Percentiles rank a stretch among this genome's conserved stretches.
These are phyloP conservation scores for Colletotrichum coccodes DNA, from an alignment of 2,329 filamentous ascomycete species.

Conservation along the genomic window DNA sequence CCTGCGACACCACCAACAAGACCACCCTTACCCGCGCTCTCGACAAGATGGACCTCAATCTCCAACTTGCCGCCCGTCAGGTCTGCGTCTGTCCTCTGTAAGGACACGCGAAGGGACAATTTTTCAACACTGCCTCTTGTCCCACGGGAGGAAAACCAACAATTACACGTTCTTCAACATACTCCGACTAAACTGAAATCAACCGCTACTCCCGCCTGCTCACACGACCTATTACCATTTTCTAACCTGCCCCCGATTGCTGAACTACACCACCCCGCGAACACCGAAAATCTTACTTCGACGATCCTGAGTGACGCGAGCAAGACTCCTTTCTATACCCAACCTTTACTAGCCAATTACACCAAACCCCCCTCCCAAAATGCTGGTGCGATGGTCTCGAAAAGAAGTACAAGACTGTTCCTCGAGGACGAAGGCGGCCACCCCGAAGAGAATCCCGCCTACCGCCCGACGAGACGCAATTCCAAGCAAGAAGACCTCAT, in stretches of 20 bases:
- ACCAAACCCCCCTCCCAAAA: neutral
- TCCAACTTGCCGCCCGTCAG: slow-evolving; percentile 34
- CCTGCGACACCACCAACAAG: neutral
- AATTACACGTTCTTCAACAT: slow-evolving; percentile 5
- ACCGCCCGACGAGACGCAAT: slow-evolving; percentile 21
- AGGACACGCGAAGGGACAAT: slow-evolving; percentile 19
- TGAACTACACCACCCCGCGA: neutral
- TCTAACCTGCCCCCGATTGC: neutral
- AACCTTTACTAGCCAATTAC: neutral
- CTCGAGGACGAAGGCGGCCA: slow-evolving; percentile 29
- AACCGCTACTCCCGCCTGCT: slow-evolving; percentile 2
- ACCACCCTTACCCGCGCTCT: slow-evolving; percentile 3
- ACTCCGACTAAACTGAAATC: slow-evolving; percentile 3
- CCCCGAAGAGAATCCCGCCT: slow-evolving; percentile 25
- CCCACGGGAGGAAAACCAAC: slow-evolving; percentile 6
- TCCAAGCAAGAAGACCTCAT: slow-evolving; percentile 27
- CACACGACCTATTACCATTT: slow-evolving; percentile 33
- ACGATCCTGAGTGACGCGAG: slow-evolving; percentile 21
- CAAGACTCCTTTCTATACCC: neutral
- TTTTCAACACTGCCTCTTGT: slow-evolving; percentile 26
- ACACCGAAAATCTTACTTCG: neutral
- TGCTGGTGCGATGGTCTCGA: slow-evolving; percentile 32
- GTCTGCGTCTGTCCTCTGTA: slow-evolving; percentile 31
- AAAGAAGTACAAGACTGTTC: slow-evolving; percentile 32
- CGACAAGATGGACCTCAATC: slow-evolving; percentile 34